These are phyloP conservation scores for Leccinum obscurum DNA, from an alignment of 768 basidiomycete genomes.

Conservation along the genomic window DNA sequence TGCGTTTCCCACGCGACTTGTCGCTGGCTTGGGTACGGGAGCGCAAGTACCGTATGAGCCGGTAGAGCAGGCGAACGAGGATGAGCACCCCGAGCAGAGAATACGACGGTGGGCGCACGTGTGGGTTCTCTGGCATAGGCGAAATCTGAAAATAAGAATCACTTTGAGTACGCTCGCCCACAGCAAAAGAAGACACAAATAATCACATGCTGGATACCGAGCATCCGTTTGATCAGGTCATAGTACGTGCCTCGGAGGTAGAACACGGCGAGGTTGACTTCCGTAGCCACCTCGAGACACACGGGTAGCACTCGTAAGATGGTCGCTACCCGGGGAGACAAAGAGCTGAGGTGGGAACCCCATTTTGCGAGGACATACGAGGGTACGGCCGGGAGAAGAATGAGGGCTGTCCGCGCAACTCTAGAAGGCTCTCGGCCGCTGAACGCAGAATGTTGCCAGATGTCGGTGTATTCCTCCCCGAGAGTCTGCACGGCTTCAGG, in stretches of 20 bases:
- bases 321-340: constrained; percentile 32
- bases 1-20: constrained; percentile 38
- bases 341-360: constrained; percentile 39
- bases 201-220: constrained; percentile 69
- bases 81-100: constrained; percentile 81
- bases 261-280: constrained; percentile 79
- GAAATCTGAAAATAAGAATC: constrained; percentile 55
- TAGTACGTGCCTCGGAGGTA: constrained; percentile 83
- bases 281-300: constrained; percentile 55
- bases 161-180: constrained; percentile 1
- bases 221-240: constrained; percentile 62
- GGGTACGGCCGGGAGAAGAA: constrained; percentile 68
- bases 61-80: constrained; percentile 60
- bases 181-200: neutral
- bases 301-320: constrained; percentile 43
- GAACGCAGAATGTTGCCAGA: constrained; percentile 65
- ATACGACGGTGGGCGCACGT: constrained; percentile 78
- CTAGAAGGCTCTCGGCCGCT: constrained; percentile 43
- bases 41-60: constrained; percentile 50
- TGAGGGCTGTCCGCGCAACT: constrained; percentile 48
- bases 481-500: constrained; percentile 71
- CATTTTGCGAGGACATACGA: constrained; percentile 59
- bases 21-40: constrained; percentile 24
- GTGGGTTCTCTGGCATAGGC: constrained; percentile 66
- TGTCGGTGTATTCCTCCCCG: constrained; percentile 90